Conservation (phyloP, 257 asterid species). For the Solanum dulcamara region DNA sequence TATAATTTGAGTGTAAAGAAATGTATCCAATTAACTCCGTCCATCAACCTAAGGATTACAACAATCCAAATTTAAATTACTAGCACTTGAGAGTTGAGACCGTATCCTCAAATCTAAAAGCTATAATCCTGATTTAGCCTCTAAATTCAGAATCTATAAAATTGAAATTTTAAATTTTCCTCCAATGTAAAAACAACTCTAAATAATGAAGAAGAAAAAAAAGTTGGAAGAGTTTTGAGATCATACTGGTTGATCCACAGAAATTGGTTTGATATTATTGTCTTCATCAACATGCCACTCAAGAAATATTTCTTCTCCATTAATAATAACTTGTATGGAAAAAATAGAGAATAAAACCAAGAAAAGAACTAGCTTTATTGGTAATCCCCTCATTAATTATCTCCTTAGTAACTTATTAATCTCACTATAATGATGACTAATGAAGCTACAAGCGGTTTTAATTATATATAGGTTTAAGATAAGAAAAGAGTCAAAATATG, state of each 20-base stretch:
- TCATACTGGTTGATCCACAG: slow-evolving; percentile 40
- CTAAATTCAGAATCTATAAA: background rate
- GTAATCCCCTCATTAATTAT: background rate
- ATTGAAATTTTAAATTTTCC: background rate
- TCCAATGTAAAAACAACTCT: background rate
- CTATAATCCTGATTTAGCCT: background rate
- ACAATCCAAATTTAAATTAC: no score
- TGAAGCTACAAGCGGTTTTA: background rate
- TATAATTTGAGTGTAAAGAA: background rate
- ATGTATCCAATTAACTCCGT: no score
- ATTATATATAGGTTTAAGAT: background rate
- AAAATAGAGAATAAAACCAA: background rate
- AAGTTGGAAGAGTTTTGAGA: background rate
- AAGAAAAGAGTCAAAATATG: background rate
- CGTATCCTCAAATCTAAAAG: background rate
- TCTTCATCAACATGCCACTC: slow-evolving; percentile 47
- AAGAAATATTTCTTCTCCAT: slow-evolving; percentile 30
- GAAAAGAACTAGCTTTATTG: background rate
- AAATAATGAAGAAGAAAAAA: background rate
- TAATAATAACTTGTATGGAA: background rate
- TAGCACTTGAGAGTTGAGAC: background rate
- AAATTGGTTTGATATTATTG: slow-evolving; percentile 21
- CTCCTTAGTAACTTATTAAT: background rate
- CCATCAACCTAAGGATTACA: no score
- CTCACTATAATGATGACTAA: background rate